Conservation (phyloP, 2,329 filamentous ascomycete genomes). For the Fonsecaea pugnacius region DNA sequence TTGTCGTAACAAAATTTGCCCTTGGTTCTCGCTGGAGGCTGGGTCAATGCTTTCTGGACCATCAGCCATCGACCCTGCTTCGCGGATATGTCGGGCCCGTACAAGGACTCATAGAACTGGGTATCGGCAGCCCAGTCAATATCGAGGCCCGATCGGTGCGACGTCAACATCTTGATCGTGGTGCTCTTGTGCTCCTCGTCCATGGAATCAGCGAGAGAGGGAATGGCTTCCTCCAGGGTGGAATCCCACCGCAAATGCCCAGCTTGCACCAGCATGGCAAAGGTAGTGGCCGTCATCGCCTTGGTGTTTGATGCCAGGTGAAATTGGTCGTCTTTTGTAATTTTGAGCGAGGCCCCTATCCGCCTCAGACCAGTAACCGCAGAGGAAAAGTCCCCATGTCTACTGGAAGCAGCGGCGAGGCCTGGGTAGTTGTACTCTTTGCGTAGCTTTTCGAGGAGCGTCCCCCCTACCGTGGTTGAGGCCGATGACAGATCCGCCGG, state of each 20-base stretch:
- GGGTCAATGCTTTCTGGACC: neutral
- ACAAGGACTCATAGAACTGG: neutral
- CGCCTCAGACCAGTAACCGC: neutral
- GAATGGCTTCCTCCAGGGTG: conserved; percentile 6
- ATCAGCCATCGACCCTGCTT: neutral
- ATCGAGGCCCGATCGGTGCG: conserved; percentile 9
- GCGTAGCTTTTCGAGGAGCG: conserved; percentile 1
- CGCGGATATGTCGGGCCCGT: conserved; percentile 4
- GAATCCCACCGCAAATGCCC: conserved; percentile 11
- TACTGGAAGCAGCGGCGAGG: neutral
- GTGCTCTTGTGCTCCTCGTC: neutral
- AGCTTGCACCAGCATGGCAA: conserved; percentile 8
- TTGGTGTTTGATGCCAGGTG: conserved; percentile 16
- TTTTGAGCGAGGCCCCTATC: neutral
- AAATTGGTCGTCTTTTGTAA: conserved; percentile 2
- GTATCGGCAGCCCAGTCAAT: conserved; percentile 5
- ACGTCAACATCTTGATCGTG: conserved; percentile 11
- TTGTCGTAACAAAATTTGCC: conserved; percentile 17
- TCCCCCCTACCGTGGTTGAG: neutral
- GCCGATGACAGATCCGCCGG: neutral
- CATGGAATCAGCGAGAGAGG: conserved; percentile 8
- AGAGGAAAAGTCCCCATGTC: neutral
- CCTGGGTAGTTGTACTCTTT: neutral
- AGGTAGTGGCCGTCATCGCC: conserved; percentile 16
- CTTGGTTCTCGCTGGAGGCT: neutral